Base-by-base conservation (phyloP, 1,284 basidiomycete species). In the Ceratobasidium sp. region DNA sequence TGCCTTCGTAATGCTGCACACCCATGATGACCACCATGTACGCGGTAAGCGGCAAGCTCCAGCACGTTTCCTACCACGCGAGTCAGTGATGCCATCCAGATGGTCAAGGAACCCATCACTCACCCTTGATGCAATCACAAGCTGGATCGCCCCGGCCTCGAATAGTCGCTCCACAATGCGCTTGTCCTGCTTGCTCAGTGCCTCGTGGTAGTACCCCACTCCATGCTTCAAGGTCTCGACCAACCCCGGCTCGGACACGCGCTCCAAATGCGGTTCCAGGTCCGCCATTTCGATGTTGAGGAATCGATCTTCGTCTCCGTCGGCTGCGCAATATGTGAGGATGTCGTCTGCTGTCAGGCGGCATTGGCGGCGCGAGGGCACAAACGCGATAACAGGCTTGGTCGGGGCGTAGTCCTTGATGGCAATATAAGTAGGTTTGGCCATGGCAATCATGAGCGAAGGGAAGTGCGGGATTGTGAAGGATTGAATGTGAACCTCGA, bases 21-120 rank as follows among this genome's bases (percentile, higher is more conserved):
- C 95, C 95, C 94, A 99, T 98, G 75, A 99, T 91, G 75, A 99
- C 89, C 56, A 98, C 95, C 90, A 99, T 94, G 79, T 98, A 97
- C 70, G 92, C 89, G 0, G 91, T 87, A 33, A 98, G 86, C 0
- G 97, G 95, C 21, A 98, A 82, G 76, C 87, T 94, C 97, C 97
- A 99, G 0, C 94, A 93, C 0, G 91, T 93, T 75, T 98, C 96
- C 89, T 93, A 71, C 16, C 62, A 52, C 30, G 62, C 54, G 25
- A 66, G 60, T 49, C 25, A 13, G 16, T 39, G 33, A 36, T 36
- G 33, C 49, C 21, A 30, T 39, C 27, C 4, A 11, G 27, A 9
- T 54, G 36, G 27, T 36, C 68, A 36, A 36, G 33, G 33, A 36
- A 36, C 27, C 64, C 27, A 42, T 33, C 75, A 36, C 80, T 30